Percentiles rank a stretch among this genome's conserved stretches.
Evolutionary conservation across 768 basidiomycete species (phyloP).

Genomic region (Amylocystis lapponica): DNA sequence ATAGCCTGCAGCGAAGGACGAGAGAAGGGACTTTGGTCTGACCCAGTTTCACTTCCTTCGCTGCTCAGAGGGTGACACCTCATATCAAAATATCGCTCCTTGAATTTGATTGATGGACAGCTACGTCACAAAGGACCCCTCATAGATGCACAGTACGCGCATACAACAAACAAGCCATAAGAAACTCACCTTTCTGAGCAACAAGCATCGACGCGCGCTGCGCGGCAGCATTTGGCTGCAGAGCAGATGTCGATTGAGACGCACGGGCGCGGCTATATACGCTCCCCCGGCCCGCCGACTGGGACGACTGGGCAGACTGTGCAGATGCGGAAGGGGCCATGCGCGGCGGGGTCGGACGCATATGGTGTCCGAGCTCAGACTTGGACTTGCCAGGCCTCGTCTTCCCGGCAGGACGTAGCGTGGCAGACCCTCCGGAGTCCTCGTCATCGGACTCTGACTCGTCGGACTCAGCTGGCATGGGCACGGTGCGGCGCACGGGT

Average conservation of each 20-base stretch:
- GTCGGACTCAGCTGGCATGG: constrained; percentile 26
- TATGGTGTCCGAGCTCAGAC: constrained; percentile 24
- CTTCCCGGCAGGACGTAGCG: constrained; percentile 21
- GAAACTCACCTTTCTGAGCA: constrained; percentile 2
- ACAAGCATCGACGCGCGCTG: constrained; percentile 38
- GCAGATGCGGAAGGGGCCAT: constrained; percentile 12
- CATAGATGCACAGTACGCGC: not conserved
- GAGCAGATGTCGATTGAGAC: constrained; percentile 54
- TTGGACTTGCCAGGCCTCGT: constrained; percentile 11
- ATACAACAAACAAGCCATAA: not conserved
- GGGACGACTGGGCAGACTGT: constrained; percentile 3
- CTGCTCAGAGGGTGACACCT: no score
- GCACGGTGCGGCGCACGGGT: constrained; percentile 9
- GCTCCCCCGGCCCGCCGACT: constrained; percentile 4
- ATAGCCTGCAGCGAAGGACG: not conserved
- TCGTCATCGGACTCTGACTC: constrained; percentile 30
- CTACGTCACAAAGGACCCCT: not conserved
- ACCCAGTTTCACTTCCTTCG: no score
- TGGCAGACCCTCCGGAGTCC: constrained; percentile 20
- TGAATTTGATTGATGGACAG: no score
- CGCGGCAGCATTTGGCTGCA: constrained; percentile 46
- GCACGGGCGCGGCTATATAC: constrained; percentile 36
- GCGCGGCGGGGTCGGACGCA: constrained; percentile 9
- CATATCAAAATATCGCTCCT: no score
- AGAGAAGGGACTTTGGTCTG: no score